A percentile compares a stretch with the other conserved stretches of the same genome.
These are phyloP conservation scores for Euphorbia tirucalli DNA, from an alignment of 345 rosid species.

Conservation along the genomic window DNA sequence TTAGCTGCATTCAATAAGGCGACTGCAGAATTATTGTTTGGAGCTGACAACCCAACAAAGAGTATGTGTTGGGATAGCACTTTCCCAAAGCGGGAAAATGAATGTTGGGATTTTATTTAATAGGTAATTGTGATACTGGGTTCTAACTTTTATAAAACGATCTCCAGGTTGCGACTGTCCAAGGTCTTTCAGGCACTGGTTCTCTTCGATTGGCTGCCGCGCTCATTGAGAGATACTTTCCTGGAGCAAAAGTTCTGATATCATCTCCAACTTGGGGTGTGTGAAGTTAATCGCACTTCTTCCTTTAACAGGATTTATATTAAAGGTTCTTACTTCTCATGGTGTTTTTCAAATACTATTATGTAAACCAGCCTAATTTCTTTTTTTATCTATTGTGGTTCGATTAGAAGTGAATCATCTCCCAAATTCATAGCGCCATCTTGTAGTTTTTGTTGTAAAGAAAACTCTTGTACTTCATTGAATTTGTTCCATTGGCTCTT, in stretches of 20 bases:
- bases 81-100: background rate
- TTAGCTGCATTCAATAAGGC: constrained; percentile 86
- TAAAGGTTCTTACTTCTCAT: too few relatives aligned
- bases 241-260: constrained; percentile 82
- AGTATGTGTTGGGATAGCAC: constrained; percentile 43
- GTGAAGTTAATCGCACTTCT: constrained; percentile 16
- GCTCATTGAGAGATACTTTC: constrained; percentile 86
- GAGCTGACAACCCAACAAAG: constrained; percentile 74
- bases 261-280: constrained; percentile 96
- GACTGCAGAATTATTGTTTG: constrained; percentile 86
- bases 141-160: background rate
- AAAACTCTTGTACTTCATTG: too few relatives aligned
- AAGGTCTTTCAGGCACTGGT: constrained; percentile 98
- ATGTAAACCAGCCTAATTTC: too few relatives aligned
- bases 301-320: too few relatives aligned
- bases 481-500: too few relatives aligned
- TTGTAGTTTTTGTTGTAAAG: too few relatives aligned
- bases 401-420: too few relatives aligned
- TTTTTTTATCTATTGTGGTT: too few relatives aligned
- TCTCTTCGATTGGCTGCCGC: constrained; percentile 92
- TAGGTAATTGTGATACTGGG: constrained; percentile 1
- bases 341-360: too few relatives aligned
- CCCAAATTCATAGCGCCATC: too few relatives aligned
- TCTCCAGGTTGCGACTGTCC: constrained; percentile 91
- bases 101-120: background rate